Percentiles rank a stretch among this genome's conserved stretches.
These are phyloP conservation scores for Globisporangium megalacanthum DNA, from an alignment of 352 stramenopile species.

Conservation along the genomic window DNA sequence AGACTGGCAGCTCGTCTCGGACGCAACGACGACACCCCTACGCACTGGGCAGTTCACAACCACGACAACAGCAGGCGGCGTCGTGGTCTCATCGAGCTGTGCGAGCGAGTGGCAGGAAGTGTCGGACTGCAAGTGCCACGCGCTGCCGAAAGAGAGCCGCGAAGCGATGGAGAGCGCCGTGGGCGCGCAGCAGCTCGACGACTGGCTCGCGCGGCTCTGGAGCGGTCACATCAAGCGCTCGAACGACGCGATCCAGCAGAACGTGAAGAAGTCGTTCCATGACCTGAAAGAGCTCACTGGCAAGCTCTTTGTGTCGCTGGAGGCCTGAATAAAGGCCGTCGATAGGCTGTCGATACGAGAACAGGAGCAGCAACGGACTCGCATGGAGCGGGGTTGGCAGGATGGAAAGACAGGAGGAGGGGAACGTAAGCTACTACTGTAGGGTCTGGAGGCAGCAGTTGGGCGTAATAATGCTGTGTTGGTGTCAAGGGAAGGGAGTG, in stretches of 20 bases:
- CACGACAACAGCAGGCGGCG: not conserved
- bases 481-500: too few species aligned
- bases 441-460: too few species aligned
- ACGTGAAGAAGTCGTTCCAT: constrained; percentile 54
- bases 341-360: too few species aligned
- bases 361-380: too few species aligned
- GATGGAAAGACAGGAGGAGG: too few species aligned
- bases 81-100: not conserved
- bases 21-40: constrained; percentile 43
- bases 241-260: constrained; percentile 28
- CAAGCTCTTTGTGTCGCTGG: constrained; percentile 39
- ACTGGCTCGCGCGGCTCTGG: constrained; percentile 62
- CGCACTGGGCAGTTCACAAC: constrained; percentile 7
- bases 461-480: too few species aligned
- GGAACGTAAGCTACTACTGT: too few species aligned
- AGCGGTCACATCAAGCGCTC: constrained; percentile 23
- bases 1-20: constrained; percentile 76
- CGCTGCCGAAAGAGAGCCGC: constrained; percentile 52
- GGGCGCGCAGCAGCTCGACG: constrained; percentile 54
- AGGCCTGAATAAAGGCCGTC: too few species aligned
- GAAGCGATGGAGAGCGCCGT: constrained; percentile 55
- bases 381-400: too few species aligned
- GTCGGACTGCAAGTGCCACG: constrained; percentile 48
- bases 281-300: constrained; percentile 50
- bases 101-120: constrained; percentile 67